These are phyloP conservation scores for Xylariales sp. DNA, from an alignment of 2,329 filamentous ascomycete species.

Conservation along the genomic window DNA sequence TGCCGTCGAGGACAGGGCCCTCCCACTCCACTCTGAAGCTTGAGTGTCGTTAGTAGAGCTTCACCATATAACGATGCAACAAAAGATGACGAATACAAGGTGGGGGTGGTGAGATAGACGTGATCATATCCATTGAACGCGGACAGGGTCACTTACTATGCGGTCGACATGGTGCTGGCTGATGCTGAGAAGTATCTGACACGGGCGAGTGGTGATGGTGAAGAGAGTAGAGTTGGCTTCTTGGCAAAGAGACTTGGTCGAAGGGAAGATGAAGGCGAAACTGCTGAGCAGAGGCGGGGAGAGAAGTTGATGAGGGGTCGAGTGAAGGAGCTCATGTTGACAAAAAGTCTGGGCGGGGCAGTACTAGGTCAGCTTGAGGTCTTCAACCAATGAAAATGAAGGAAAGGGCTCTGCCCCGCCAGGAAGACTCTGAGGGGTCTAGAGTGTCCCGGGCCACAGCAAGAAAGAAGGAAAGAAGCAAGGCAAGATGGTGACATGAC, in stretches of 20 bases:
- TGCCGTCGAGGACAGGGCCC: conserved; percentile 64
- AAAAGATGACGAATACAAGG: too few relatives aligned
- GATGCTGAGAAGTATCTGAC: conserved; percentile 51
- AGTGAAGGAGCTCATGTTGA: conserved; percentile 10
- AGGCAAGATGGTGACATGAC: too few relatives aligned
- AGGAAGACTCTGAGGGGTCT: conserved; percentile 7
- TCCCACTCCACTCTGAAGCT: conserved; percentile 73
- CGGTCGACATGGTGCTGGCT: conserved; percentile 67
- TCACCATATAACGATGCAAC: too few relatives aligned
- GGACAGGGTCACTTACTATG: conserved; percentile 3
- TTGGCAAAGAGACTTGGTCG: conserved; percentile 22
- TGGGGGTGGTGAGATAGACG: conserved; percentile 9
- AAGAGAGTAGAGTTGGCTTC: conserved; percentile 32
- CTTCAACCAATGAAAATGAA: conserved; percentile 1
- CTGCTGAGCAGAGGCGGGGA: conserved; percentile 31
- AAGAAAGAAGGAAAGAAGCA: too few relatives aligned
- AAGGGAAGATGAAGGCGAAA: conserved; percentile 31
- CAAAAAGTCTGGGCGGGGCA: conserved; percentile 11
- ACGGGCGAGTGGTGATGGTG: conserved; percentile 22
- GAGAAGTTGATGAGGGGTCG: conserved; percentile 12
- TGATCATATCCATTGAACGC: conserved; percentile 53
- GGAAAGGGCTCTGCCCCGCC: conserved; percentile 5
- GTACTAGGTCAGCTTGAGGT: conserved; percentile 7
- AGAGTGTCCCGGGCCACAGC: conserved; percentile 3
- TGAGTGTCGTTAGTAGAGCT: too few relatives aligned